Evolutionary conservation across 345 rosid genomes (phyloP), one percentile per base, ranked within the genome.

Genomic region (Trapa incisa): DNA sequence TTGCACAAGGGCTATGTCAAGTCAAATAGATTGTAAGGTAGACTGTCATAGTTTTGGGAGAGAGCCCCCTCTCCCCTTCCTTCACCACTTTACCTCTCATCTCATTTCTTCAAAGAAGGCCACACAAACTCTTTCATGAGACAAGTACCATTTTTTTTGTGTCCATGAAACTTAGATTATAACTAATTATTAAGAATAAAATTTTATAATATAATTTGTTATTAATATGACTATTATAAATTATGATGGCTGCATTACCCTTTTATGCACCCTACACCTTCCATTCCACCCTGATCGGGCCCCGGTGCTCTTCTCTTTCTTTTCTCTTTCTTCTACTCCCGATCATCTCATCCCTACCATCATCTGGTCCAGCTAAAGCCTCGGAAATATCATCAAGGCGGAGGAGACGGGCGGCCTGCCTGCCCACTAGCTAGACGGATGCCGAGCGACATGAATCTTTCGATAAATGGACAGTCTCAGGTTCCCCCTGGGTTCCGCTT

Each of bases 401-500:
- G 61, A 33, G 6, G 22, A 0, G 17, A 52, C 29, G 29, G 29
- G 57, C 16, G 17, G 57, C 22, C 22, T 52, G 7, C 22, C 57
- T 47, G 53, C 1, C 53, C 16, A 15, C 16, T 15, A 47, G 52
- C 3, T 12, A 12, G 62, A 39, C 37, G 67, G 66, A 80, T 72
- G 83, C 76, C 78, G 39, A 87, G 80, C 10, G 81, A 72, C n/a
- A 84, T 93, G 88, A 86, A 91, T 78, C 84, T 93, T 1, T 93
- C 96, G 32, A 83, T 93, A 45, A 91, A 93, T 75, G 98, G 98
- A 15, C 96, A 88, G 68, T 90, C 98, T 61, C 88, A 90, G 73
- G 95, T 93, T 45, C 98, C 98, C 71, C 98, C 98, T 0, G 98
- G 98, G 6, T 93, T 93, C 69, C 74, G 98, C 74, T 93, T 93